Percentiles rank a stretch among this genome's conserved stretches.
Evolutionary conservation across 2,329 filamentous ascomycete species (phyloP).

Genomic region (Colletotrichum liriopes): DNA sequence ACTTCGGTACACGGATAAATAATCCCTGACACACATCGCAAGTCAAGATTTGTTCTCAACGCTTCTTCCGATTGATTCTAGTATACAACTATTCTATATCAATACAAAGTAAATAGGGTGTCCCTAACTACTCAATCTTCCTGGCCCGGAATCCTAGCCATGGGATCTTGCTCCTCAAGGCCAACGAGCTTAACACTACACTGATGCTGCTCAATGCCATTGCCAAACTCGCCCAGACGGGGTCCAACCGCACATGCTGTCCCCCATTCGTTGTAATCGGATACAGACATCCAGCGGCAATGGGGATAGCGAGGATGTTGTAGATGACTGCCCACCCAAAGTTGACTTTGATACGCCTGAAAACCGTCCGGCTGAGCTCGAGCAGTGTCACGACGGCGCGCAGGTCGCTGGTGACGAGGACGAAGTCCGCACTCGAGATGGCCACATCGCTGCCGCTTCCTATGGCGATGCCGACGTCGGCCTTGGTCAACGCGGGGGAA

Average conservation of each 20-base stretch:
- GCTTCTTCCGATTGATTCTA: neutral
- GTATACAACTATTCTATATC: neutral
- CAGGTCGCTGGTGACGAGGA: slow-evolving; percentile 82
- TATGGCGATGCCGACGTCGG: slow-evolving; percentile 88
- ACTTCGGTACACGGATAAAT: no score
- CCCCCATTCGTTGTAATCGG: slow-evolving; percentile 63
- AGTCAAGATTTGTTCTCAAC: neutral
- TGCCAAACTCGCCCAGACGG: slow-evolving; percentile 89
- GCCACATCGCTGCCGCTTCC: slow-evolving; percentile 89
- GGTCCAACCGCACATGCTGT: slow-evolving; percentile 76
- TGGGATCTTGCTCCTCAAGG: slow-evolving; percentile 70
- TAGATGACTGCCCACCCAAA: slow-evolving; percentile 90
- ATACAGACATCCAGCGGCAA: slow-evolving; percentile 87
- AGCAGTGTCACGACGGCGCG: slow-evolving; percentile 81
- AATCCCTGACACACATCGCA: neutral
- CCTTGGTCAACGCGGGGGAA: slow-evolving; percentile 83
- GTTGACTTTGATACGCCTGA: slow-evolving; percentile 85
- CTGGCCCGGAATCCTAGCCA: slow-evolving; percentile 61
- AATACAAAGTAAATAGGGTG: neutral
- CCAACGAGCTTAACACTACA: slow-evolving; percentile 86
- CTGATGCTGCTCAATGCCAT: slow-evolving; percentile 95
- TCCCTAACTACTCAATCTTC: slow-evolving; percentile 43
- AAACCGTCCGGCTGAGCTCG: slow-evolving; percentile 79
- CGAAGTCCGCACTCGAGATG: slow-evolving; percentile 85
- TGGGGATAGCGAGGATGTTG: slow-evolving; percentile 82